Evolutionary conservation across 2,329 filamentous ascomycete genomes (phyloP), one percentile per base, ranked within the genome.

Genomic region (Botryotinia convoluta): DNA sequence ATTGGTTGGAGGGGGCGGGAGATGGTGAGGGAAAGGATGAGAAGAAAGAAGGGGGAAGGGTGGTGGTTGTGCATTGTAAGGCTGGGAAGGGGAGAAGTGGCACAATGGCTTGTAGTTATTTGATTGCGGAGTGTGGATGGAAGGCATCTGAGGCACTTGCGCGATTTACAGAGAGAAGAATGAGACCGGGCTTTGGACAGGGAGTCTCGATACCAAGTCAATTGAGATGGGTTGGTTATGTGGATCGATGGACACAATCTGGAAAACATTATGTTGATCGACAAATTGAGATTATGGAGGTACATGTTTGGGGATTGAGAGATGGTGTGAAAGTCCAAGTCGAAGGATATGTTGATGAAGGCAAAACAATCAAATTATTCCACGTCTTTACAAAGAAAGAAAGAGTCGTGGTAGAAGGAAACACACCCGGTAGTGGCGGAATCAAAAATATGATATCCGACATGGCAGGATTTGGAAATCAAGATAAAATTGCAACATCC

Each of bases 181-280:
- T 99, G 96, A 86, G 94, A 67, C 92, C 93, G 4, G 91, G 91
- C 29, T 98, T 98, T 80, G 96, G 95, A 1, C 88, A 91, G 2
- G 96, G 96, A 6, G 92, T 99, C 37, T 96, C 93, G 48, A 99
- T 99, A 64, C 94, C 95, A 0, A 97, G 94, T 77, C 96, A 99
- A 82, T 82, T 97, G 74, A 88, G 96, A 16, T 98, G 93, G 88
- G 87, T 99, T 29, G 87, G 87, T 44, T 99, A 99, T 80, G 93
- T 98, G 16, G 92, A 97, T 79, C 88, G 92, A 20, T 98, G 95
- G 95, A 88, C 93, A 3, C 83, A 89, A 72, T 83, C 89, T 42
- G 89, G 87, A 29, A 97, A 97, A 83, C 87, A 87, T 71, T 99
- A 98, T 79, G 84, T 93, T 12, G 95, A 98, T 79, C 86, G 93